Conservation (phyloP, 129 eudicot species). For the Sambucus nigra region DNA sequence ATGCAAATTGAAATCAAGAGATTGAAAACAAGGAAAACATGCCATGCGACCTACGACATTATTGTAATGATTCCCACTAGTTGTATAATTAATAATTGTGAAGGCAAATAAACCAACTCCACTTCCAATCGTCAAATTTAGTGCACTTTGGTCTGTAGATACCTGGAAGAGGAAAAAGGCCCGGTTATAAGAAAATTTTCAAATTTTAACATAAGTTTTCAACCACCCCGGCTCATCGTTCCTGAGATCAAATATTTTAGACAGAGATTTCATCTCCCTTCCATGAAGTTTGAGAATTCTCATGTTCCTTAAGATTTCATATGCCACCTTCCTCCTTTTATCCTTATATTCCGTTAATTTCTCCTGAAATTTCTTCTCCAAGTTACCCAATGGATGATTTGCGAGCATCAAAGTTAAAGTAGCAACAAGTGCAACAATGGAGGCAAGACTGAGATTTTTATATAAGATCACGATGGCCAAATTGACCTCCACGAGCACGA, state of each 20-base stretch:
- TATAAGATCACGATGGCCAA: conserved; percentile 34
- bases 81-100: conserved; percentile 44
- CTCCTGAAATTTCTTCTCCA: conserved; percentile 35
- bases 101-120: conserved; percentile 43
- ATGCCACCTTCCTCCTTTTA: conserved; percentile 44
- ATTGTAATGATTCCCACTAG: conserved; percentile 57
- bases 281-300: conserved; percentile 50
- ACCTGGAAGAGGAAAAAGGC: conserved; percentile 30
- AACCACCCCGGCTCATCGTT: conserved; percentile 33
- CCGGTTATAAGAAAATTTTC: background rate
- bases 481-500: conserved; percentile 32
- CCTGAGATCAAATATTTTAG: conserved; percentile 28
- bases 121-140: conserved; percentile 50
- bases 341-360: conserved; percentile 41
- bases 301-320: conserved; percentile 49
- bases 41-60: conserved; percentile 89
- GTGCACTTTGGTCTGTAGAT: conserved; percentile 80
- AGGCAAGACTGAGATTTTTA: conserved; percentile 35
- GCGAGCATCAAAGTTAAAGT: conserved; percentile 34
- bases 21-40: conserved; percentile 60
- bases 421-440: conserved; percentile 29
- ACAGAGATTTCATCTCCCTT: conserved; percentile 48
- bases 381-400: conserved; percentile 29
- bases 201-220: conserved; percentile 12
- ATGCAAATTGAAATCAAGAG: conserved; percentile 50